A percentile compares a stretch with the other conserved stretches of the same genome.
Conservation (phyloP, 805 yeast genomes). For the Candida glaebosa region DNA sequence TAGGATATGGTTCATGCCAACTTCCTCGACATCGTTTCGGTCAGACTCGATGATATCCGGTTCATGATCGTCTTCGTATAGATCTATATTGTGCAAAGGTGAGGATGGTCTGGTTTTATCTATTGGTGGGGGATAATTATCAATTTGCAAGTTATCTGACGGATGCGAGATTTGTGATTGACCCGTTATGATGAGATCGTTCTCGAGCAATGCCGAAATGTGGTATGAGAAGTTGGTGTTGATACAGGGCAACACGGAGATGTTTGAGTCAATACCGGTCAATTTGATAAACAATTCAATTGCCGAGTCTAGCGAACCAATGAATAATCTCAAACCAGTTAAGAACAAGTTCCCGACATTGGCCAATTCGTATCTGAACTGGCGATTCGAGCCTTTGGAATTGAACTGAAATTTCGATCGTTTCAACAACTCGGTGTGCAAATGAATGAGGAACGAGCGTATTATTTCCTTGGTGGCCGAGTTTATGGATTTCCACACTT, state of each 20-base stretch:
- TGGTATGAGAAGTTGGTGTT: conserved; percentile 85
- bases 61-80: not conserved
- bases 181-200: conserved; percentile 78
- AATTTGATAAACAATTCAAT: conserved; percentile 70
- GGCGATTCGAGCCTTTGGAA: conserved; percentile 33
- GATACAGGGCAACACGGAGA: conserved; percentile 72
- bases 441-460: conserved; percentile 72
- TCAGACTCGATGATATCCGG: conserved; percentile 4
- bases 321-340: conserved; percentile 76
- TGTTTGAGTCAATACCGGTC: conserved; percentile 49
- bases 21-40: not conserved
- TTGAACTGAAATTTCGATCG: conserved; percentile 47
- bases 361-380: conserved; percentile 72
- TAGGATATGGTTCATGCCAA: not conserved
- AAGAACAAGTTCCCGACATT: conserved; percentile 81
- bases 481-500: conserved; percentile 59
- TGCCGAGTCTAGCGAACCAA: conserved; percentile 82
- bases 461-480: conserved; percentile 66
- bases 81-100: conserved; percentile 12
- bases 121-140: conserved; percentile 23
- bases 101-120: conserved; percentile 21
- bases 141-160: conserved; percentile 23
- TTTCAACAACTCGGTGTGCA: conserved; percentile 73
- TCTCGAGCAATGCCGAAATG: conserved; percentile 67
- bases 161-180: conserved; percentile 96